phyloP scores from a whole-genome alignment of 108 stramenopile species.

The Discostella stelligeroides region DNA sequence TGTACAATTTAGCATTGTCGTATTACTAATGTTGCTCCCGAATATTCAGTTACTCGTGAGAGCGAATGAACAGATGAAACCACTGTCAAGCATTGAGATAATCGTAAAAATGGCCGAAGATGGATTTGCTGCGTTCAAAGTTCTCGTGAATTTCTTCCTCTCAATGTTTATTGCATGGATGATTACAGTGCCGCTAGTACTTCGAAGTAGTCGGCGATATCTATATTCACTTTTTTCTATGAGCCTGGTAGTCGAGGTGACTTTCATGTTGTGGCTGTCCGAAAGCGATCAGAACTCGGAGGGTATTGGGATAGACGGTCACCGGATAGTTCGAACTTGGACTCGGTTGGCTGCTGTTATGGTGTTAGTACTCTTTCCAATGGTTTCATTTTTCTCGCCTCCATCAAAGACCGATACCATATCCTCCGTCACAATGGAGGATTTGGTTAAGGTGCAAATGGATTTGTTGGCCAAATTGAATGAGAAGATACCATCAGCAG shows the following conservation, averaged over 20 bases:
- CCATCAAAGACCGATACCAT: background rate
- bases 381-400: slow-evolving; percentile 25
- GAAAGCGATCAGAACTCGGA: background rate
- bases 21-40: background rate
- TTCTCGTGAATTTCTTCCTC: slow-evolving; percentile 33
- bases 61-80: slow-evolving; percentile 35
- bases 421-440: slow-evolving; percentile 21
- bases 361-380: background rate
- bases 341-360: slow-evolving; percentile 18
- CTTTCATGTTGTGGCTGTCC: slow-evolving; percentile 7
- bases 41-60: slow-evolving; percentile 28
- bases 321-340: slow-evolving; percentile 13
- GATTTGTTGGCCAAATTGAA: slow-evolving; percentile 30
- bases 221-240: slow-evolving; percentile 29
- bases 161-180: slow-evolving; percentile 42
- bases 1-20: background rate
- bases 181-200: slow-evolving; percentile 15
- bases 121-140: slow-evolving; percentile 36
- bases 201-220: slow-evolving; percentile 22
- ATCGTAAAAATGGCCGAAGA: slow-evolving; percentile 34
- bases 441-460: slow-evolving; percentile 29
- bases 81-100: slow-evolving; percentile 36
- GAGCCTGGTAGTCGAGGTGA: slow-evolving; percentile 29
- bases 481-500: background rate
- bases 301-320: slow-evolving; percentile 3